phyloP scores from a whole-genome alignment of 768 basidiomycete species.

The Lentinula sp. region DNA sequence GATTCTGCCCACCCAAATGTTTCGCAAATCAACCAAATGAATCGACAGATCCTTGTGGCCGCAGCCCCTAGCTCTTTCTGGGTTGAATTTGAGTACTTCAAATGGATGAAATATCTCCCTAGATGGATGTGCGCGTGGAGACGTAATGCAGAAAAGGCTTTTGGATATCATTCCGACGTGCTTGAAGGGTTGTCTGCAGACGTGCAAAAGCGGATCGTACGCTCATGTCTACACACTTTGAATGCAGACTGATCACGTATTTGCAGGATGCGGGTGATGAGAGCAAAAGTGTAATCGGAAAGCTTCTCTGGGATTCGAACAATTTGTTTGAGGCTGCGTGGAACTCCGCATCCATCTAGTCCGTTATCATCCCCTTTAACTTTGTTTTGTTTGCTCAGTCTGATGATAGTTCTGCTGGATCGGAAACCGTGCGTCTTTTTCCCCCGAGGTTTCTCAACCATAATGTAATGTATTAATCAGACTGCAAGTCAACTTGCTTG shows the following conservation, averaged over 20 bases:
- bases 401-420: neutral
- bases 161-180: constrained; percentile 11
- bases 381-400: neutral
- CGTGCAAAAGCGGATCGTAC: neutral
- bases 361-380: neutral
- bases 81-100: constrained; percentile 26
- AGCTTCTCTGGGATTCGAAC: neutral
- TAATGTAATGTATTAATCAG: constrained; percentile 14
- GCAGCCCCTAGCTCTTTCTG: constrained; percentile 22
- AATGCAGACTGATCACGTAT: neutral
- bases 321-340: neutral
- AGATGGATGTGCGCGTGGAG: constrained; percentile 22
- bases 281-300: neutral
- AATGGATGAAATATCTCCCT: constrained; percentile 19
- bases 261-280: neutral
- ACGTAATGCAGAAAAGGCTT: constrained; percentile 12
- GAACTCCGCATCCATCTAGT: neutral
- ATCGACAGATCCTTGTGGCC: constrained; percentile 17
- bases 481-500: constrained; percentile 27
- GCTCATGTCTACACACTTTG: neutral
- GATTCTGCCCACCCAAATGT: constrained; percentile 10
- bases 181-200: constrained; percentile 11
- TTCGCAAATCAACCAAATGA: constrained; percentile 11
- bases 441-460: neutral
- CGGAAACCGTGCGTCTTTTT: neutral